These are phyloP conservation scores for Tetrapisispora nanseiensis DNA, from an alignment of 805 yeast species.

Conservation along the genomic window DNA sequence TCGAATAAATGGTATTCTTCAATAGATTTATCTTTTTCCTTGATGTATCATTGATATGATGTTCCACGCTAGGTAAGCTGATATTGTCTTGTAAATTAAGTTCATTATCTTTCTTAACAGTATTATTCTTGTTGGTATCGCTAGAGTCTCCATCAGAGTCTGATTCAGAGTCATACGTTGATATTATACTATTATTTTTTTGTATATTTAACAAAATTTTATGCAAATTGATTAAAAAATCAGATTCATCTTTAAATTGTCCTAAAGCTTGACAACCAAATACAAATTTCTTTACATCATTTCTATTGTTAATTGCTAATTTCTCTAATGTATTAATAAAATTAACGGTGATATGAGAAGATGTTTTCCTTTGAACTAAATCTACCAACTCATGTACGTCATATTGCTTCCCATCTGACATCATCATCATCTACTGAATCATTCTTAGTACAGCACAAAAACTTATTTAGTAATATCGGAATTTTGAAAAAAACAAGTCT, in stretches of 20 bases:
- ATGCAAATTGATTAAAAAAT: conserved; percentile 8
- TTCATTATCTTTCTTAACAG: too few relatives aligned
- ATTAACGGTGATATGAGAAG: conserved; percentile 15
- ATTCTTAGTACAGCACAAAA: too few relatives aligned
- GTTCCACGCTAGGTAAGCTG: too few relatives aligned
- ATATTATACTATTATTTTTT: background rate
- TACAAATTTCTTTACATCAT: conserved; percentile 11
- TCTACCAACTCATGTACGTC: background rate
- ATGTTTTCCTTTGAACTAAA: conserved; percentile 16
- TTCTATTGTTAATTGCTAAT: conserved; percentile 11
- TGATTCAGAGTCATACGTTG: background rate
- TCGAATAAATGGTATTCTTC: background rate
- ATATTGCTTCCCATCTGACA: background rate
- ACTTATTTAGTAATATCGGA: too few relatives aligned
- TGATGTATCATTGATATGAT: too few relatives aligned
- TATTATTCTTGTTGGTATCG: too few relatives aligned
- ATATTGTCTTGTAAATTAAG: too few relatives aligned
- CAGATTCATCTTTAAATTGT: conserved; percentile 16
- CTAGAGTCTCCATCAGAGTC: background rate
- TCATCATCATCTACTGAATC: background rate
- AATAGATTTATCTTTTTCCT: background rate
- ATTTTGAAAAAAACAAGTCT: too few relatives aligned
- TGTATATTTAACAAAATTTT: background rate
- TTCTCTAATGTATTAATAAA: conserved; percentile 15
- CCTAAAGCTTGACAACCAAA: conserved; percentile 20